Conservation (phyloP, 768 basidiomycete species). For the Flagelloscypha sp. region DNA sequence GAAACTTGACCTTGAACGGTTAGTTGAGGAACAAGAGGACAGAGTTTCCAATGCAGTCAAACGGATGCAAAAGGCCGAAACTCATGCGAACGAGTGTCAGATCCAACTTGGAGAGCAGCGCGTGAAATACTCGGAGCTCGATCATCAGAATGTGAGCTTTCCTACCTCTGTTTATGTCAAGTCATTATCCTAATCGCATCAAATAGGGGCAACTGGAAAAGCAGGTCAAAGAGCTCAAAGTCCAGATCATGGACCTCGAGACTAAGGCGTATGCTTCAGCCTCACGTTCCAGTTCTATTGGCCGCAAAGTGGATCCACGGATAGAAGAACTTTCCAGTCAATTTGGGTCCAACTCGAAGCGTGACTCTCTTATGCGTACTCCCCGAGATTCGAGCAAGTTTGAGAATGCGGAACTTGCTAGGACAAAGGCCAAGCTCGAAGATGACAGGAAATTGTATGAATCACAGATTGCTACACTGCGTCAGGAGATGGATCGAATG, state of each 20-base stretch:
- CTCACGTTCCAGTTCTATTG: constrained; percentile 46
- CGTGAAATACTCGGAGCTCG: constrained; percentile 76
- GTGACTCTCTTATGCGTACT: constrained; percentile 20
- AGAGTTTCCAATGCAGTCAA: constrained; percentile 64
- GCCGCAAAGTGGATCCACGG: constrained; percentile 56
- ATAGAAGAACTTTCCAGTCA: constrained; percentile 76
- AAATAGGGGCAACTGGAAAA: constrained; percentile 73
- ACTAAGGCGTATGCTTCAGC: constrained; percentile 64
- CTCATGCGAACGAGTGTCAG: constrained; percentile 67
- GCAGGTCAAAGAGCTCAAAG: constrained; percentile 76
- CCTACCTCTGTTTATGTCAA: not conserved
- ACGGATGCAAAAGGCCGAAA: constrained; percentile 75
- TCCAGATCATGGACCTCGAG: constrained; percentile 76
- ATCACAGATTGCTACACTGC: constrained; percentile 45
- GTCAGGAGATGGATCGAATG: constrained; percentile 51
- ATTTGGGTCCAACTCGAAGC: constrained; percentile 33
- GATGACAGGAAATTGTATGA: constrained; percentile 59
- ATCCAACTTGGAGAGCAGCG: constrained; percentile 67
- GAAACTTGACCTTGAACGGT: constrained; percentile 75
- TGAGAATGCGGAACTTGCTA: constrained; percentile 54
- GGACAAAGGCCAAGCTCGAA: constrained; percentile 52
- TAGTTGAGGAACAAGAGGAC: constrained; percentile 72
- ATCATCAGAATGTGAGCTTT: constrained; percentile 58
- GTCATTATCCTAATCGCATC: constrained; percentile 6
- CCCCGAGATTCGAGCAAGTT: no score